Percentiles rank a stretch among this genome's conserved stretches.
These are phyloP conservation scores for Sisymbrium irio DNA, from an alignment of 345 rosid species.

Conservation along the genomic window DNA sequence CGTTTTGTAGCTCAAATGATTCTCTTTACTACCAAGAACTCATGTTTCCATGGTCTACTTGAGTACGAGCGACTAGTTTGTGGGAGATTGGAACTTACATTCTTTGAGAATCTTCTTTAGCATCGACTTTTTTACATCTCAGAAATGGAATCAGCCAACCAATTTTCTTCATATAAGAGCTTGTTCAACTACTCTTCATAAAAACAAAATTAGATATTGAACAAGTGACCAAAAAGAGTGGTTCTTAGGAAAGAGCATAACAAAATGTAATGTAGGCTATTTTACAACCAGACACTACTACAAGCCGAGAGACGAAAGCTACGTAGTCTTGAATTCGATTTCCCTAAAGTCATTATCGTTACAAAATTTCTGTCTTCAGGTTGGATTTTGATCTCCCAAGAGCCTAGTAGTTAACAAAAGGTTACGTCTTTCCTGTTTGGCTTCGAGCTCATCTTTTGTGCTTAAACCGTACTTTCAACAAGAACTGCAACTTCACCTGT, in stretches of 20 bases:
- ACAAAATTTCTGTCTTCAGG: background rate
- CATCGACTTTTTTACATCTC: background rate
- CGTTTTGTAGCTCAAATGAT: constrained; percentile 26
- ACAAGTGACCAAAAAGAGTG: constrained; percentile 10
- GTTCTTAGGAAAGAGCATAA: background rate
- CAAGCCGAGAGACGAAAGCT: background rate
- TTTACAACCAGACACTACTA: background rate
- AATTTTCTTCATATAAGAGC: background rate
- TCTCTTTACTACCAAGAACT: constrained; percentile 8
- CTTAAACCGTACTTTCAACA: constrained; percentile 53
- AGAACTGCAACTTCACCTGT: constrained; percentile 81
- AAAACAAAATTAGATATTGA: background rate
- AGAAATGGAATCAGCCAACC: background rate
- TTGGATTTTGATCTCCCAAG: background rate
- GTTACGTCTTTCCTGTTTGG: background rate
- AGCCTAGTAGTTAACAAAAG: constrained; percentile 6
- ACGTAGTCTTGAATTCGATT: background rate
- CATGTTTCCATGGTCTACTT: constrained; percentile 26
- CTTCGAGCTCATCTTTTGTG: constrained; percentile 57
- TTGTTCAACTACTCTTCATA: background rate
- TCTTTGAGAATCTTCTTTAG: background rate
- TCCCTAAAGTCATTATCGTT: background rate
- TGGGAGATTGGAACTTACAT: background rate
- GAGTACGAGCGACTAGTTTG: constrained; percentile 6
- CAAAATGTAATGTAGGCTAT: background rate